These are phyloP conservation scores for Trichophyton verrucosum DNA, from an alignment of 2,329 filamentous ascomycete genomes.

Conservation along the genomic window DNA sequence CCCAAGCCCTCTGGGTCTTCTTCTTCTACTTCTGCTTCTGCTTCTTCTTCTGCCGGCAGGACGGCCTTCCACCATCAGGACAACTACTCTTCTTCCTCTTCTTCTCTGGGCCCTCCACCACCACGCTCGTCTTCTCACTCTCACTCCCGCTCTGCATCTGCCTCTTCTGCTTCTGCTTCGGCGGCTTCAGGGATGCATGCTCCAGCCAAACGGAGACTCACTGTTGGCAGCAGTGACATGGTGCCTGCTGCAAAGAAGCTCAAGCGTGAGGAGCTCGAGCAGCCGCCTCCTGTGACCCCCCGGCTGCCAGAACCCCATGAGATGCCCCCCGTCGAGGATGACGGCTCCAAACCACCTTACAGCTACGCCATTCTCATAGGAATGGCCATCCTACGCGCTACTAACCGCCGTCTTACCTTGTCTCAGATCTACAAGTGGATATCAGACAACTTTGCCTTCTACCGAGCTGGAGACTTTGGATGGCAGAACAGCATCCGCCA, in stretches of 20 bases:
- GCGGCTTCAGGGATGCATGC: constrained; percentile 32
- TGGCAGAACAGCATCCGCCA: constrained; percentile 99
- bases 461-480: constrained; percentile 68
- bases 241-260: constrained; percentile 53
- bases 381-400: constrained; percentile 87
- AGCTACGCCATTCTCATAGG: constrained; percentile 93
- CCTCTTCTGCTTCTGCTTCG: background rate
- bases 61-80: constrained; percentile 15
- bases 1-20: background rate
- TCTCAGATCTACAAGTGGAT: constrained; percentile 99
- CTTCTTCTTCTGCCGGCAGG: background rate
- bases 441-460: constrained; percentile 85
- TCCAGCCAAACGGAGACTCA: constrained; percentile 47
- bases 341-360: constrained; percentile 76
- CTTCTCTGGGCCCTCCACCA: constrained; percentile 14
- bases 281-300: constrained; percentile 10
- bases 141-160: constrained; percentile 8
- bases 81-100: constrained; percentile 26
- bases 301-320: constrained; percentile 58
- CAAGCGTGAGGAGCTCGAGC: constrained; percentile 44
- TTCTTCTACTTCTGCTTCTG: background rate
- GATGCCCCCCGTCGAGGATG: constrained; percentile 72
- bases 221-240: constrained; percentile 60
- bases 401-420: constrained; percentile 70
- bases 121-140: constrained; percentile 13